A percentile compares a stretch with the other conserved stretches of the same genome.
Evolutionary conservation across 306 rosid species (phyloP).

Genomic region (Medicago ruthenica): DNA sequence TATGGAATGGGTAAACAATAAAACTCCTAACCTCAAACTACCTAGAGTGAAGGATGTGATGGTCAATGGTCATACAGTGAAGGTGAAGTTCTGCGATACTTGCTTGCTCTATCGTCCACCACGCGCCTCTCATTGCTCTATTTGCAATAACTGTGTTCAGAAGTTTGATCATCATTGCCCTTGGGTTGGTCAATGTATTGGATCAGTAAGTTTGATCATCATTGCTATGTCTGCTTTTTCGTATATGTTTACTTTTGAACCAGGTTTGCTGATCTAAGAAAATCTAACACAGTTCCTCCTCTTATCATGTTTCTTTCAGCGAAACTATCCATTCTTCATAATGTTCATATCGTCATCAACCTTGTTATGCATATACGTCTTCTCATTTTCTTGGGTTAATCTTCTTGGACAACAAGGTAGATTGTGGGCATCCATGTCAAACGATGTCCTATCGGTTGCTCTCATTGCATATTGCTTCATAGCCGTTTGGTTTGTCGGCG

Average conservation of each 20-base stretch:
- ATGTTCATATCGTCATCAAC: slow-evolving; percentile 80
- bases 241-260: not conserved
- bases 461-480: slow-evolving; percentile 88
- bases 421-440: slow-evolving; percentile 58
- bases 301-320: slow-evolving; percentile 59
- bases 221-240: not conserved
- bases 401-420: slow-evolving; percentile 56
- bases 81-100: slow-evolving; percentile 91
- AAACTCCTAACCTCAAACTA: slow-evolving; percentile 55
- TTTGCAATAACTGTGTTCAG: slow-evolving; percentile 93
- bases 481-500: slow-evolving; percentile 92
- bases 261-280: not conserved
- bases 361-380: slow-evolving; percentile 75
- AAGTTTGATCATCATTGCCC: slow-evolving; percentile 98
- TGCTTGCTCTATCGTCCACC: slow-evolving; percentile 91
- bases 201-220: slow-evolving; percentile 60
- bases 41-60: slow-evolving; percentile 73
- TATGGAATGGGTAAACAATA: slow-evolving; percentile 70
- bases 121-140: slow-evolving; percentile 92
- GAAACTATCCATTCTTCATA: slow-evolving; percentile 87
- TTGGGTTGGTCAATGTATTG: slow-evolving; percentile 99
- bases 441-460: slow-evolving; percentile 62
- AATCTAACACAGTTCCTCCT: slow-evolving; percentile 38
- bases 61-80: slow-evolving; percentile 73
- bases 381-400: slow-evolving; percentile 79